These are phyloP conservation scores for Rhizopogon rudus DNA, from an alignment of 768 basidiomycete species.

Conservation along the genomic window DNA sequence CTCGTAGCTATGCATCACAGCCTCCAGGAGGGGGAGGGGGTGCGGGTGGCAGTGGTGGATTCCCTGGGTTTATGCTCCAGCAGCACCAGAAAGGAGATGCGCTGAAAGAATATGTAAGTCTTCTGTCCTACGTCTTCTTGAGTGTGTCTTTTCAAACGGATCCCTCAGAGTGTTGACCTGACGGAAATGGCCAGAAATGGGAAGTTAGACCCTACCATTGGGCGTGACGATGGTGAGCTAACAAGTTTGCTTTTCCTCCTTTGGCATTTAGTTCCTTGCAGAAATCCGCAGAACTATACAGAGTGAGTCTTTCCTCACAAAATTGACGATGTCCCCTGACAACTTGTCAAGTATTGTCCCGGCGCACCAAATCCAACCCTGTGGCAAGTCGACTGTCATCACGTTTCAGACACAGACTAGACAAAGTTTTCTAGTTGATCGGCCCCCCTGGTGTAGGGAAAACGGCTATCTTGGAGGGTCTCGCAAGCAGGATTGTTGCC, in stretches of 20 bases:
- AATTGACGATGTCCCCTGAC: not conserved
- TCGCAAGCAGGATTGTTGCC: conserved; percentile 81
- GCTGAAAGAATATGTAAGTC: conserved; percentile 69
- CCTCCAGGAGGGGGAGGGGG: conserved; percentile 37
- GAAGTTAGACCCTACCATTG: conserved; percentile 88
- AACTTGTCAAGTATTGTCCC: conserved; percentile 58
- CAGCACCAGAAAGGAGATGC: conserved; percentile 80
- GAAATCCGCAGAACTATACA: conserved; percentile 91
- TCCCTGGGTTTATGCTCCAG: conserved; percentile 53
- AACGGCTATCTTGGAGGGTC: conserved; percentile 87
- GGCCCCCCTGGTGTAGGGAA: conserved; percentile 91
- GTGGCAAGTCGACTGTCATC: conserved; percentile 44
- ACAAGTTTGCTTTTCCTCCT: not conserved
- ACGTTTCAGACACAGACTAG: not conserved
- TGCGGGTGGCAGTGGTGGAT: conserved; percentile 40
- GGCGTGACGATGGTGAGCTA: conserved; percentile 69
- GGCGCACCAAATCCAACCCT: conserved; percentile 90
- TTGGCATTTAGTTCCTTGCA: conserved; percentile 10
- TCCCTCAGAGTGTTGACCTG: conserved; percentile 66
- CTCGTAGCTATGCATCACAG: conserved; percentile 43
- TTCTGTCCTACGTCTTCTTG: conserved; percentile 14
- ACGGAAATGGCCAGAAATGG: conserved; percentile 81
- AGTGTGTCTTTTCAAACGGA: not conserved
- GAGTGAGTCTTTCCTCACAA: conserved; percentile 42
- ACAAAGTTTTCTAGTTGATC: conserved; percentile 46